Evolutionary conservation across 2,329 filamentous ascomycete genomes (phyloP).

Genomic region (Aspergillus udagawae): DNA sequence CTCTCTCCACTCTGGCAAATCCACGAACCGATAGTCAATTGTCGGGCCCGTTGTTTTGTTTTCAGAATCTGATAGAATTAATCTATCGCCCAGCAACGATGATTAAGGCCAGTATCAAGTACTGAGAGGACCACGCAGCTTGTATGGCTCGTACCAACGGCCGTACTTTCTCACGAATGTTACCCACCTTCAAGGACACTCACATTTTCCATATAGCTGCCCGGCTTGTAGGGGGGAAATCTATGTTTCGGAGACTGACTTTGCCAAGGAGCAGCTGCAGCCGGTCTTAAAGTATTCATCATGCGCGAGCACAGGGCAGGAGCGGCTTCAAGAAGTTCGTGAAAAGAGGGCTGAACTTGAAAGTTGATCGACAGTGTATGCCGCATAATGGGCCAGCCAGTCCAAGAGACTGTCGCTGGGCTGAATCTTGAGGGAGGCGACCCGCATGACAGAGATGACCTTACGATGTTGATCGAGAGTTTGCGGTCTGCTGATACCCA

Average conservation of each 20-base stretch:
- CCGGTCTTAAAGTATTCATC: conserved; percentile 5
- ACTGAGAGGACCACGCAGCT: no score
- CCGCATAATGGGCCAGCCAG: conserved; percentile 7
- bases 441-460: not conserved
- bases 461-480: conserved; percentile 1
- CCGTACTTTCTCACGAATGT: not conserved
- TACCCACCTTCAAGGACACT: not conserved
- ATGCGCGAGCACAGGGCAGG: conserved; percentile 5
- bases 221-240: not conserved
- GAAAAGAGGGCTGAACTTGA: conserved; percentile 1
- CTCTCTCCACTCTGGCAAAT: not conserved
- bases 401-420: conserved; percentile 1
- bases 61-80: not conserved
- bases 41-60: not conserved
- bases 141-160: no score
- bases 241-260: not conserved
- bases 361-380: conserved; percentile 1
- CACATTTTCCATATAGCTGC: not conserved
- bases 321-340: conserved; percentile 5
- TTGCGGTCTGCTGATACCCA: not conserved
- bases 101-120: no score
- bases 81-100: no score
- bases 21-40: not conserved
- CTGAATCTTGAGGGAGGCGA: not conserved
- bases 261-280: not conserved